Evolutionary conservation across 192 early-diverging fungal species (phyloP).

Genomic region (Phycomyces blakesleeanus): DNA sequence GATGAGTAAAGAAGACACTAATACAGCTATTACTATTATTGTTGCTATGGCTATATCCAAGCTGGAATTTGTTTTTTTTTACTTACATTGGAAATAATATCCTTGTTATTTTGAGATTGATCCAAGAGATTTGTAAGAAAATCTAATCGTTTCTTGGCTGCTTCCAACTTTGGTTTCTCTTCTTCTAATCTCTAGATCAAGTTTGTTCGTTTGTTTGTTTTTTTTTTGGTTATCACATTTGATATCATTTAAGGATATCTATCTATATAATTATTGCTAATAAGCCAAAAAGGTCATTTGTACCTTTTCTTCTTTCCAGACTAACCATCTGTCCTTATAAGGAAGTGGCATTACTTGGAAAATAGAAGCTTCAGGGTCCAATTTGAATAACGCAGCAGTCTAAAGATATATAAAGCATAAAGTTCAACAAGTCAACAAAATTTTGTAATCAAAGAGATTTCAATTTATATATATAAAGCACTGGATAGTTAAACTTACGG

Average conservation of each 20-base stretch:
- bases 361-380: constrained; percentile 1
- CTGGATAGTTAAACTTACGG: constrained; percentile 7
- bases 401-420: background rate
- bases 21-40: too few species aligned
- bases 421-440: background rate
- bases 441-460: too few species aligned
- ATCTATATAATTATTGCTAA: too few species aligned
- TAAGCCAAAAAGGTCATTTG: too few species aligned
- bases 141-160: constrained; percentile 14
- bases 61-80: too few species aligned
- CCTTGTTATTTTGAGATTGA: background rate
- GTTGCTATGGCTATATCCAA: too few species aligned
- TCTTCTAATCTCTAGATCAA: constrained; percentile 7
- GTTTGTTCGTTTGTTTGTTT: too few species aligned
- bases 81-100: background rate
- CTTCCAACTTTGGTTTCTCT: constrained; percentile 7
- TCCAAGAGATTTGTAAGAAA: constrained; percentile 18
- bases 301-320: constrained; percentile 28
- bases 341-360: constrained; percentile 7
- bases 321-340: constrained; percentile 24
- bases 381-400: constrained; percentile 21
- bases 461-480: background rate
- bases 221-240: background rate
- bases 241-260: too few species aligned
- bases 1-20: too few species aligned